Evolutionary conservation across 2,329 filamentous ascomycete genomes (phyloP).

Genomic region (Dactylonectria macrodidyma): DNA sequence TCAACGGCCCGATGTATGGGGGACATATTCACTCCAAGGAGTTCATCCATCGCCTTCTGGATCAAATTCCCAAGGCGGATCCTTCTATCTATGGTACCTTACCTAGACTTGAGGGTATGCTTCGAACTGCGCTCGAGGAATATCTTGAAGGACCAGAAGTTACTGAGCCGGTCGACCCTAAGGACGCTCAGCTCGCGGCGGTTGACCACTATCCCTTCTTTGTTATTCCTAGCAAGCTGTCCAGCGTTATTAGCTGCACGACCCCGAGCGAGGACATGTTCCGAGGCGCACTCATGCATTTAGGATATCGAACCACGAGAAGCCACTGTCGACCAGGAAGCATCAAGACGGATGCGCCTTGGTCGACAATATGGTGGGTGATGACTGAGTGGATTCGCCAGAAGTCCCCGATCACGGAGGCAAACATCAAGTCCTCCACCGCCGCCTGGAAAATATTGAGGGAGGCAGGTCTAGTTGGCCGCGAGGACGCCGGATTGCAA

Average conservation of each 20-base stretch:
- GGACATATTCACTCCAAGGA: constrained; percentile 88
- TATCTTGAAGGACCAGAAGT: constrained; percentile 57
- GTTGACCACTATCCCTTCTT: constrained; percentile 88
- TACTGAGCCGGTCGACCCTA: constrained; percentile 54
- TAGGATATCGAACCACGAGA: constrained; percentile 87
- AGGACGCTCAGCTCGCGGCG: constrained; percentile 69
- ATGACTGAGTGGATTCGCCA: constrained; percentile 94
- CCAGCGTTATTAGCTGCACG: constrained; percentile 83
- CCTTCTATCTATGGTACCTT: constrained; percentile 83
- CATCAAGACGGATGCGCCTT: constrained; percentile 94
- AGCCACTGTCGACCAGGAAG: constrained; percentile 92
- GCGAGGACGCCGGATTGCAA: constrained; percentile 49
- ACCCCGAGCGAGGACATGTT: constrained; percentile 86
- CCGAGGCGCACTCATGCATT: constrained; percentile 83
- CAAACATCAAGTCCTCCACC: constrained; percentile 77
- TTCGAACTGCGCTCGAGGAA: constrained; percentile 90
- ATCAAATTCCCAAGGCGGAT: constrained; percentile 77
- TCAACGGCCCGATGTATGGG: constrained; percentile 95
- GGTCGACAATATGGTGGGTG: constrained; percentile 90
- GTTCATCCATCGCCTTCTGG: constrained; percentile 86
- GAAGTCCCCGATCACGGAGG: constrained; percentile 82
- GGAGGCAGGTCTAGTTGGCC: constrained; percentile 53
- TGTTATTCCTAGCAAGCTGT: constrained; percentile 81
- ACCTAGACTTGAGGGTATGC: constrained; percentile 89
- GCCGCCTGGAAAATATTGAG: constrained; percentile 80